Base-by-base conservation (phyloP, 345 rosid species). In the Boechera divaricarpa region DNA sequence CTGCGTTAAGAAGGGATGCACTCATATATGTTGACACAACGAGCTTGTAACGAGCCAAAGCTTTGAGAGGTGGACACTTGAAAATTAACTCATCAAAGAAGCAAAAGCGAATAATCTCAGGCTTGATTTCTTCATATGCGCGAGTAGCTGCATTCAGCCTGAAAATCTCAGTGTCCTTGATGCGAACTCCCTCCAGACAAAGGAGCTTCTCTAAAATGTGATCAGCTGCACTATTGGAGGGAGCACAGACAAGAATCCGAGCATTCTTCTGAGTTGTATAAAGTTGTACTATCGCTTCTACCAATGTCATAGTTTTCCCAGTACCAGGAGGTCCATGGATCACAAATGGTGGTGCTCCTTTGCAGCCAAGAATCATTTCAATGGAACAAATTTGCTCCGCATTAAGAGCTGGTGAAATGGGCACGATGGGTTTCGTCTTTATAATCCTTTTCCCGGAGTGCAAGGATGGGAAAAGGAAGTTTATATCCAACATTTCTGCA, bases 311-410 rank as follows among this genome's bases (percentile, higher is more conserved):
- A 51, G 98, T 94, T 84, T 94, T 94, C 48, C 98, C 98, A 3
- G 98, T 94, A 71, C 98, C 98, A 10, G 98, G 98, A 41, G 98
- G 98, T 55, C 98, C 98, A 61, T 87, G 82, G 73, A 94, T 89
- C 73, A 92, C 79, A 74, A 87, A 94, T 15, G 98, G 98, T 7
- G 97, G 92, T 63, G 86, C 93, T 74, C 98, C 97, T 78, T 79
- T 85, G 82, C 93, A 88, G 54, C 97, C 90, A 63, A 90, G 86
- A 73, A 94, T 83, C 95, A 84, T 89, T 81, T 90, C 87, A 44
- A 92, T 68, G 10, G 98, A 84, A 73, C 61, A 74, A 60, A 79
- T 82, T 73, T 94, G 98, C 86, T 94, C 98, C 72, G 90, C 90
- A 10, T 94, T 92, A 68, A 94, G 89, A 48, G 55, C 76, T 64